Conservation (phyloP, 352 stramenopile species). For the Aphanomyces cochlioides region DNA sequence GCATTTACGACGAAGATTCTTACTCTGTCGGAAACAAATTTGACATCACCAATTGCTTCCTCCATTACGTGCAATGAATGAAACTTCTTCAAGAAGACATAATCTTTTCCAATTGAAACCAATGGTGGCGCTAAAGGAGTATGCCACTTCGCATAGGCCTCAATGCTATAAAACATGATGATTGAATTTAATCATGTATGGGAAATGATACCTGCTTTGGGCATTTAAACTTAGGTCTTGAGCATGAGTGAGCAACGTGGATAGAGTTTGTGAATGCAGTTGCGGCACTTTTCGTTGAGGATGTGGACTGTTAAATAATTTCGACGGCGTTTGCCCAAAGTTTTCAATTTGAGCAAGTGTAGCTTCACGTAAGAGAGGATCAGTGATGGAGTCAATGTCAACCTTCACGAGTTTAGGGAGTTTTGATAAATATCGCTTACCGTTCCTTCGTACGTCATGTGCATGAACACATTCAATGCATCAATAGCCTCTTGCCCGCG, state of each 20-base stretch:
- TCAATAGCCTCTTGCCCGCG: constrained; percentile 80
- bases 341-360: constrained; percentile 51
- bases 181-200: constrained; percentile 39
- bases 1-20: background rate
- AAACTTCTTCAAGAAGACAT: constrained; percentile 63
- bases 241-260: constrained; percentile 21
- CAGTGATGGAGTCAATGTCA: constrained; percentile 33
- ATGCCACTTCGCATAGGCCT: constrained; percentile 75
- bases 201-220: constrained; percentile 15
- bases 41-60: constrained; percentile 50
- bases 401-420: constrained; percentile 12
- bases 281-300: constrained; percentile 33
- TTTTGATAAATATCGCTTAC: background rate
- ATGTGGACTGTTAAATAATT: constrained; percentile 46
- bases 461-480: constrained; percentile 88
- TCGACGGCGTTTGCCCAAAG: constrained; percentile 51
- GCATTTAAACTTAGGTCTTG: constrained; percentile 24
- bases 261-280: constrained; percentile 18
- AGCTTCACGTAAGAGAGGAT: constrained; percentile 34
- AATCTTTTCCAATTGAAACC: constrained; percentile 72
- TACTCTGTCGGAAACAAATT: constrained; percentile 52
- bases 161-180: constrained; percentile 43
- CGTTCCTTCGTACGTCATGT: constrained; percentile 38
- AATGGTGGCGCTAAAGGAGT: constrained; percentile 59
- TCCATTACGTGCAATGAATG: constrained; percentile 39